Evolutionary conservation across 495 filamentous ascomycete genomes (phyloP).

Genomic region (Terfezia boudieri): DNA sequence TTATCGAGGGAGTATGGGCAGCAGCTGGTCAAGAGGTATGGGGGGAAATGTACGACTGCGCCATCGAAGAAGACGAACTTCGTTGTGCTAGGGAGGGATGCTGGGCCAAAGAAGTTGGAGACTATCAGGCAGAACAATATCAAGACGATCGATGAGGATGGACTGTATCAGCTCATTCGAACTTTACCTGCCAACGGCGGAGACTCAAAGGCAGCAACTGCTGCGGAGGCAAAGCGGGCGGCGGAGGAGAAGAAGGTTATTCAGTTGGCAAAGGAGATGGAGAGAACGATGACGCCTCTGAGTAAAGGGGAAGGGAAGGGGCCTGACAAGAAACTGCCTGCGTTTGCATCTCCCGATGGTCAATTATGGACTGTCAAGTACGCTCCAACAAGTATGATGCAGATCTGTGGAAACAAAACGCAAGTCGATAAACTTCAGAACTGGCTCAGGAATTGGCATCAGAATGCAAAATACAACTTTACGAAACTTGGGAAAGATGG

Average conservation of each 20-base stretch:
- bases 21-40: conserved; percentile 71
- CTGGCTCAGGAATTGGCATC: conserved; percentile 70
- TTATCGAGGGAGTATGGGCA: conserved; percentile 72
- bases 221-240: conserved; percentile 57
- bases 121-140: conserved; percentile 56
- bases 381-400: conserved; percentile 55
- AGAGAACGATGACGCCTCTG: conserved; percentile 27
- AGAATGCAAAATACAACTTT: conserved; percentile 50
- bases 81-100: conserved; percentile 75
- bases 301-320: conserved; percentile 31
- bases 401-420: conserved; percentile 90
- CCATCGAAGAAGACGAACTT: conserved; percentile 86
- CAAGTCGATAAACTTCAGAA: conserved; percentile 69
- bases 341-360: conserved; percentile 28
- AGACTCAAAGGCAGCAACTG: conserved; percentile 64
- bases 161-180: conserved; percentile 69
- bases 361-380: conserved; percentile 94
- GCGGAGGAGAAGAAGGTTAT: conserved; percentile 56
- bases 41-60: conserved; percentile 66
- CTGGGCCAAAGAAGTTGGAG: conserved; percentile 79
- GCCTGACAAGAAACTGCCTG: conserved; percentile 10
- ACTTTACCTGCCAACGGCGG: conserved; percentile 70
- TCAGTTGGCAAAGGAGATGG: conserved; percentile 62
- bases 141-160: conserved; percentile 85
- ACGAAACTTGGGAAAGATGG: conserved; percentile 62